Evolutionary conservation across 176 grass and related monocot genomes (phyloP).

Genomic region (Musa acuminata): DNA sequence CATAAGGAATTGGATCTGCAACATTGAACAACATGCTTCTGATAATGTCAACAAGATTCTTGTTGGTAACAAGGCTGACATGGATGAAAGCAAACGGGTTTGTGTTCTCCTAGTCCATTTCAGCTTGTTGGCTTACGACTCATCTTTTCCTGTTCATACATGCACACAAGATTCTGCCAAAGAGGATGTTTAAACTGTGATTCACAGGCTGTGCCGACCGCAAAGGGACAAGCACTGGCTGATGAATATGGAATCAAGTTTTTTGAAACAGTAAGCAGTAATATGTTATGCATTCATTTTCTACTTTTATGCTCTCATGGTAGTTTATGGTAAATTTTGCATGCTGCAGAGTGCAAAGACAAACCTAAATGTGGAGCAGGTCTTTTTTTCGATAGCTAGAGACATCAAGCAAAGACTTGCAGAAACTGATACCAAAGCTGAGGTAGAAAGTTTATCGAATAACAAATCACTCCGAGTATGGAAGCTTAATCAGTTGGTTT

Average conservation of each 20-base stretch:
- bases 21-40: constrained; percentile 14
- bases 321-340: neutral
- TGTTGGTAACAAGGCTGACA: constrained; percentile 16
- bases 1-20: constrained; percentile 19
- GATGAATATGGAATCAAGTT: constrained; percentile 18
- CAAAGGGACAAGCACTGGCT: constrained; percentile 4
- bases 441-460: neutral
- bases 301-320: neutral
- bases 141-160: neutral
- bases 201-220: constrained; percentile 1
- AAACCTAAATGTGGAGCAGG: constrained; percentile 7
- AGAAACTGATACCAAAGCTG: constrained; percentile 7
- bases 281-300: neutral
- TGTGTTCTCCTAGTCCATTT: neutral
- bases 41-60: constrained; percentile 10
- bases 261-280: constrained; percentile 5
- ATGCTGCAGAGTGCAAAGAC: constrained; percentile 10
- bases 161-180: neutral
- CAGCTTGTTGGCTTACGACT: neutral
- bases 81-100: constrained; percentile 20
- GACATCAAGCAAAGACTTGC: constrained; percentile 11
- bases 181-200: neutral
- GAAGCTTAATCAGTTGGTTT: neutral
- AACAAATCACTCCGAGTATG: neutral
- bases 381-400: constrained; percentile 6